Percentiles rank a stretch among this genome's conserved stretches.
Evolutionary conservation across 257 asterid species (phyloP).

Genomic region (Jaltomata sinuosa): DNA sequence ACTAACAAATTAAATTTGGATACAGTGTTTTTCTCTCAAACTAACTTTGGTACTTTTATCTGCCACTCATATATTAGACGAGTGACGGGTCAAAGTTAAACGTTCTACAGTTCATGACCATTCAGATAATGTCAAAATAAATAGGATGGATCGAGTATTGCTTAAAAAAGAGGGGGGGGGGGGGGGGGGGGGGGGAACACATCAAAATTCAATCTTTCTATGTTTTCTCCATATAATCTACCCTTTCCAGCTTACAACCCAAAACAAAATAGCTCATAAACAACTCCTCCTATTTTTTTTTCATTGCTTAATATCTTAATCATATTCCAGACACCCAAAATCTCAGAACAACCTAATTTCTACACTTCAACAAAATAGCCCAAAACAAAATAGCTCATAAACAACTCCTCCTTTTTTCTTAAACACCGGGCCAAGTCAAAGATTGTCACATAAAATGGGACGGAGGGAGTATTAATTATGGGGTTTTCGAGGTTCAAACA

Average conservation of each 20-base stretch:
- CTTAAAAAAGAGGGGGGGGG: neutral
- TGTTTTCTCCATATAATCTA: neutral
- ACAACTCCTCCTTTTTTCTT: no score
- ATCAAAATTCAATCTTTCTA: neutral
- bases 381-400: no score
- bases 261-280: neutral
- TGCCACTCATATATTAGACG: neutral
- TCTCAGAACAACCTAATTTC: neutral
- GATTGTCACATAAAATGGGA: no score
- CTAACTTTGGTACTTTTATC: neutral
- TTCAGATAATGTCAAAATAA: neutral
- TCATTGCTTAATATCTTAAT: neutral
- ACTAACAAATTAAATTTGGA: neutral
- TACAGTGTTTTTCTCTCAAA: neutral
- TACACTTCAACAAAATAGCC: no score
- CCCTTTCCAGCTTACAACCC: neutral
- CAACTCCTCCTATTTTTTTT: neutral
- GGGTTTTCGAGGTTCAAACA: neutral
- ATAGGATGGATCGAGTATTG: neutral
- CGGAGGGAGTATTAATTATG: neutral
- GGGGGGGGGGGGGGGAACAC: neutral
- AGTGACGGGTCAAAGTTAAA: neutral
- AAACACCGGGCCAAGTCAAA: no score
- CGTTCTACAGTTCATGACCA: neutral
- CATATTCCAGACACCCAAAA: neutral